Evolutionary conservation across 2,329 filamentous ascomycete species (phyloP).

Genomic region (Pyricularia sp.): DNA sequence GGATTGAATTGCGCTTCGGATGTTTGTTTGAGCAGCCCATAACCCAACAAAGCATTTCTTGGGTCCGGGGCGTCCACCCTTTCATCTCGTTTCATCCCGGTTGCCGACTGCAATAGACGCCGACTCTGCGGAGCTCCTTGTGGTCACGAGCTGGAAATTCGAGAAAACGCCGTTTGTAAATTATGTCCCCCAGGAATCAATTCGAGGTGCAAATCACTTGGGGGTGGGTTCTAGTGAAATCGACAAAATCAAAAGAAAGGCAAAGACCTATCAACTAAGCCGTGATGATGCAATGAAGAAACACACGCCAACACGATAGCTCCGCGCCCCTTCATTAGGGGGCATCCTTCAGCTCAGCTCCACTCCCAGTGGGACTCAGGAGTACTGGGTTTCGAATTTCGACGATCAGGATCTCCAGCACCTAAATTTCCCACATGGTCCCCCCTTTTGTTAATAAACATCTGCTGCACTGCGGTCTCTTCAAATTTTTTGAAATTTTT

Average conservation of each 20-base stretch:
- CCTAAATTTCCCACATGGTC: neutral
- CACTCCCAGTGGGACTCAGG: neutral
- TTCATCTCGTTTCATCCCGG: neutral
- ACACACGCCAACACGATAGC: neutral
- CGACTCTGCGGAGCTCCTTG: neutral
- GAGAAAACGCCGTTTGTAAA: neutral
- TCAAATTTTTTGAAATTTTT: neutral
- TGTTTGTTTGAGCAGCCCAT: neutral
- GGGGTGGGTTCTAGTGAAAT: neutral
- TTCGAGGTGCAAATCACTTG: neutral
- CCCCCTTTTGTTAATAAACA: neutral
- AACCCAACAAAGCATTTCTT: neutral
- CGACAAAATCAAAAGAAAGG: neutral
- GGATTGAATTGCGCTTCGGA: neutral
- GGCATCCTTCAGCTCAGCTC: neutral
- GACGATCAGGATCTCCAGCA: neutral
- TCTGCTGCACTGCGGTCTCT: neutral
- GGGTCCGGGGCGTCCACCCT: neutral
- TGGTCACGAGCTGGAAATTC: neutral
- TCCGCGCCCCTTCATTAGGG: neutral
- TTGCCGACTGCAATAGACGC: neutral
- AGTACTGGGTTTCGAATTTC: neutral
- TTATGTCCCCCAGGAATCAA: neutral
- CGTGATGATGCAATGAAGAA: neutral
- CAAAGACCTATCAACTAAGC: neutral